Conservation (phyloP, 306 rosid genomes). For the Quercus berberidifolia region DNA sequence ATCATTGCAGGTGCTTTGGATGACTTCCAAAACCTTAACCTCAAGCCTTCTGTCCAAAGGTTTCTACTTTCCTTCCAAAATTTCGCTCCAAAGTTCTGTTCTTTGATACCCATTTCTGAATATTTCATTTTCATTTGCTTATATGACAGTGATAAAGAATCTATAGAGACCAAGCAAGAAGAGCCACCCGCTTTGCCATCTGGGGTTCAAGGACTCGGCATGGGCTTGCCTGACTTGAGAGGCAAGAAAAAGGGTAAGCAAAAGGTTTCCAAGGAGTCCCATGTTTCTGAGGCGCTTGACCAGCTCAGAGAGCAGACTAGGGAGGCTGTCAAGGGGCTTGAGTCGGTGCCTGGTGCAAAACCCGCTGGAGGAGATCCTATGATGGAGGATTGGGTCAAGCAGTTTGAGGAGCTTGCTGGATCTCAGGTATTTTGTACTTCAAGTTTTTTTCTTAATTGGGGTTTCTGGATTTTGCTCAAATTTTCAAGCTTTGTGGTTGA, state of each 20-base stretch:
- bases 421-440: conserved; percentile 50
- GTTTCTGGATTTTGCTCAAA: not conserved
- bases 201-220: conserved; percentile 79
- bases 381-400: conserved; percentile 97
- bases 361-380: conserved; percentile 38
- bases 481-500: not conserved
- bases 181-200: conserved; percentile 41
- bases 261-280: conserved; percentile 63
- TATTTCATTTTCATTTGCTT: not conserved
- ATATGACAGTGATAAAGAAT: conserved; percentile 30
- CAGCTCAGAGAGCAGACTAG: conserved; percentile 78
- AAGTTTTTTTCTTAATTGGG: not conserved
- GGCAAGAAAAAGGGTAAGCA: conserved; percentile 77
- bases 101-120: not conserved
- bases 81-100: not conserved
- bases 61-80: not conserved
- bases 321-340: conserved; percentile 81
- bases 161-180: conserved; percentile 31
- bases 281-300: conserved; percentile 76
- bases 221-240: conserved; percentile 79
- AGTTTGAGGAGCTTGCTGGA: conserved; percentile 80
- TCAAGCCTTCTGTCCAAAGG: conserved; percentile 51
- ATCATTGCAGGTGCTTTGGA: conserved; percentile 84
- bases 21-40: conserved; percentile 78
- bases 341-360: conserved; percentile 38